phyloP scores from a whole-genome alignment of 192 early-diverging fungal genomes.

The Endogone sp. region DNA sequence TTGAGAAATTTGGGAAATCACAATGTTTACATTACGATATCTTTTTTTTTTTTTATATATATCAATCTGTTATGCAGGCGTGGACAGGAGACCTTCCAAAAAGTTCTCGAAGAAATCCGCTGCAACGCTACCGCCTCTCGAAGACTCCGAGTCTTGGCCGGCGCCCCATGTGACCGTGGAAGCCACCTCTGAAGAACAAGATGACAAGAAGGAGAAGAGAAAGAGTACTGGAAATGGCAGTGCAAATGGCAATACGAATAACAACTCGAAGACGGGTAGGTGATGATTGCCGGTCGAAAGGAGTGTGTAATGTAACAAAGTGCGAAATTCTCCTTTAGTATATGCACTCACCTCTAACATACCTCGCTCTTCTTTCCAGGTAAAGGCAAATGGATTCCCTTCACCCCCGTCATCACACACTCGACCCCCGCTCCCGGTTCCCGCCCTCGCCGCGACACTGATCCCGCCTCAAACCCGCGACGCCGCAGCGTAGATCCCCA shows the following conservation, averaged over 20 bases:
- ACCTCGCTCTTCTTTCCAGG: slow-evolving; percentile 14
- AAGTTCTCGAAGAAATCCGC: slow-evolving; percentile 10
- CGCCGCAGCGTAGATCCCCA: slow-evolving; percentile 5
- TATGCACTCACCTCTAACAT: background rate
- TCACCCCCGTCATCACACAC: slow-evolving; percentile 51
- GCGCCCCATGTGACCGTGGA: slow-evolving; percentile 22
- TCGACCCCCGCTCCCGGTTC: slow-evolving; percentile 35
- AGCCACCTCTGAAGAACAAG: slow-evolving; percentile 18
- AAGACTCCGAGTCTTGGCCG: slow-evolving; percentile 23
- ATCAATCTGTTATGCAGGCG: no score
- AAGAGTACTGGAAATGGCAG: slow-evolving; percentile 11
- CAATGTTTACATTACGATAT: no score
- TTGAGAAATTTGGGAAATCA: no score
- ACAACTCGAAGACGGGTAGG: background rate
- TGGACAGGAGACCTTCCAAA: no score
- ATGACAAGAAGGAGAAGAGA: slow-evolving; percentile 11
- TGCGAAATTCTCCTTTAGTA: no score
- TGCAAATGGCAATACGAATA: background rate
- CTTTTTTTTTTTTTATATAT: no score
- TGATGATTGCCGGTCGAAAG: background rate
- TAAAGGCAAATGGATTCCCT: slow-evolving; percentile 49
- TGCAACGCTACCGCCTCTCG: slow-evolving; percentile 2
- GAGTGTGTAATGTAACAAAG: no score
- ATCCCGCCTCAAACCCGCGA: slow-evolving; percentile 17
- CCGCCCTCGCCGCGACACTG: slow-evolving; percentile 21